Conservation (phyloP, 202 grass and related monocot genomes). For the Bolboschoenoplectus hybrid region DNA sequence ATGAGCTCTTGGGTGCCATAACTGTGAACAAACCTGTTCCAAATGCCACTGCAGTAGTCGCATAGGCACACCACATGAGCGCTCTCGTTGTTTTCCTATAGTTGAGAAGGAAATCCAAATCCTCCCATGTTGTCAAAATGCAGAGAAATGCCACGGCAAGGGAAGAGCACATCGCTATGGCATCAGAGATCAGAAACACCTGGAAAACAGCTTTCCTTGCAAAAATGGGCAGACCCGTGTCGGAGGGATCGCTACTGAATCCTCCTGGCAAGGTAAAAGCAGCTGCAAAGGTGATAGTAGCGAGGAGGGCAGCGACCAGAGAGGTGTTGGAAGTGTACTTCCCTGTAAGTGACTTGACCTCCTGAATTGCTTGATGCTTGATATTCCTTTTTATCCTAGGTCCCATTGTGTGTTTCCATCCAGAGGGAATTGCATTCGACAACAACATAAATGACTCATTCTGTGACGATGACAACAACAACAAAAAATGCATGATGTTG, state of each 20-base stretch:
- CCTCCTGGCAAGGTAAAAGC: slow-evolving; percentile 31
- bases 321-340: slow-evolving; percentile 39
- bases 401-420: background rate
- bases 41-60: background rate
- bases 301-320: slow-evolving; percentile 31
- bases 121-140: slow-evolving; percentile 17
- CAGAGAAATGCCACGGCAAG: slow-evolving; percentile 16
- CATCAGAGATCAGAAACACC: slow-evolving; percentile 10
- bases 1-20: background rate
- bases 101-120: slow-evolving; percentile 23
- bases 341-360: slow-evolving; percentile 17
- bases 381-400: background rate
- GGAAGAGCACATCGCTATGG: slow-evolving; percentile 21
- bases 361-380: background rate
- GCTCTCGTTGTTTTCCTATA: slow-evolving; percentile 26
- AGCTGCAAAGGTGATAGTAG: slow-evolving; percentile 38
- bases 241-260: background rate
- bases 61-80: slow-evolving; percentile 25
- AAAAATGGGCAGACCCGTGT: background rate
- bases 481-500: background rate
- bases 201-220: background rate
- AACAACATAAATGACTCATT: slow-evolving; percentile 29
- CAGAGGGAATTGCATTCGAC: background rate
- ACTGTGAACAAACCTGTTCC: slow-evolving; percentile 16
- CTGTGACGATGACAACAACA: background rate